Evolutionary conservation across 2,329 filamentous ascomycete genomes (phyloP).

Genomic region (Claviceps capensis): DNA sequence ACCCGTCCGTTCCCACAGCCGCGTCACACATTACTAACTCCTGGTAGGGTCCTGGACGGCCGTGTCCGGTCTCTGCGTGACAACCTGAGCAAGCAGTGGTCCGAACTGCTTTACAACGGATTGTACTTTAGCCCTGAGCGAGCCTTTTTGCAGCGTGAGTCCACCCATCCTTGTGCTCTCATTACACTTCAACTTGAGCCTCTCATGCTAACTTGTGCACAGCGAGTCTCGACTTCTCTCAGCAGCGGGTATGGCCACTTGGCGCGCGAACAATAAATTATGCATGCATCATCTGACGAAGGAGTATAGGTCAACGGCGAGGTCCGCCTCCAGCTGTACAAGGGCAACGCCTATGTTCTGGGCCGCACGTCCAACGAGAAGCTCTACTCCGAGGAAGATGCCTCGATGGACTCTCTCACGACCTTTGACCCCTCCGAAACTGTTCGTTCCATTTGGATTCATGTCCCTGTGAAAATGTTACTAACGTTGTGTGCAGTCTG

Average conservation of each 20-base stretch:
- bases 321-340: constrained; percentile 20
- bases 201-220: not conserved
- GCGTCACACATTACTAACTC: not conserved
- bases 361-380: constrained; percentile 26
- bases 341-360: constrained; percentile 25
- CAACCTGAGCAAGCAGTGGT: constrained; percentile 1
- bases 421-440: constrained; percentile 28
- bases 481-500: constrained; percentile 9
- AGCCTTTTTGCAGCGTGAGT: constrained; percentile 1
- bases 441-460: not conserved
- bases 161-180: not conserved
- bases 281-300: not conserved
- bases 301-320: constrained; percentile 17
- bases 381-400: constrained; percentile 33
- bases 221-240: constrained; percentile 3
- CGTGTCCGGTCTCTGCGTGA: constrained; percentile 2
- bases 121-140: constrained; percentile 3
- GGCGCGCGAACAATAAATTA: not conserved
- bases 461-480: not conserved
- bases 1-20: not conserved
- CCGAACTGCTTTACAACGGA: constrained; percentile 2
- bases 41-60: not conserved
- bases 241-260: not conserved
- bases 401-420: constrained; percentile 32
- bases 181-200: not conserved